phyloP scores from a whole-genome alignment of 2,329 filamentous ascomycete species.

The Claviceps sp. region DNA sequence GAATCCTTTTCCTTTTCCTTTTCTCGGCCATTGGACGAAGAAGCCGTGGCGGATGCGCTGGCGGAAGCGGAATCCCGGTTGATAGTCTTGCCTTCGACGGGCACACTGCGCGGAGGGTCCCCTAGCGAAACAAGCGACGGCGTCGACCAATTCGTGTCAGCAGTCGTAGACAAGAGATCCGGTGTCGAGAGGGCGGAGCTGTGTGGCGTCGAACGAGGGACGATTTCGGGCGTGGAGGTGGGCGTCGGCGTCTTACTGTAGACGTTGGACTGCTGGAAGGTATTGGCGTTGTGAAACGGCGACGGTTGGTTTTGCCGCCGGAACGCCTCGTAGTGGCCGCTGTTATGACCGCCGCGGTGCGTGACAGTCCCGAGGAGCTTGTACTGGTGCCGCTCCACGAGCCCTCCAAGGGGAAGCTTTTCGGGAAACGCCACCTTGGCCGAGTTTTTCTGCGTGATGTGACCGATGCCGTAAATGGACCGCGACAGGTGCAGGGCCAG shows the following conservation, averaged over 20 bases:
- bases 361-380: slow-evolving; percentile 78
- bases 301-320: slow-evolving; percentile 67
- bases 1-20: slow-evolving; percentile 27
- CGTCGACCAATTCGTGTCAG: slow-evolving; percentile 22
- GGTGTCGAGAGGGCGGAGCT: slow-evolving; percentile 34
- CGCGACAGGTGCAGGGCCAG: slow-evolving; percentile 85
- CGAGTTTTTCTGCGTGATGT: slow-evolving; percentile 77
- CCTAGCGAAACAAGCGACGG: slow-evolving; percentile 23
- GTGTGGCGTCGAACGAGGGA: slow-evolving; percentile 19
- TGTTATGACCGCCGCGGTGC: slow-evolving; percentile 90
- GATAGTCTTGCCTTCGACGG: slow-evolving; percentile 10
- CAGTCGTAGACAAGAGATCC: slow-evolving; percentile 29
- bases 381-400: slow-evolving; percentile 68
- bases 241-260: slow-evolving; percentile 52
- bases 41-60: slow-evolving; percentile 5
- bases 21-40: slow-evolving; percentile 6
- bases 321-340: slow-evolving; percentile 95
- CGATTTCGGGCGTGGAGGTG: slow-evolving; percentile 33
- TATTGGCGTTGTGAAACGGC: slow-evolving; percentile 71
- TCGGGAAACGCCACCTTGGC: slow-evolving; percentile 92
- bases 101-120: slow-evolving; percentile 19
- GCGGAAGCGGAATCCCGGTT: slow-evolving; percentile 5
- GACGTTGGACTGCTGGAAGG: slow-evolving; percentile 61
- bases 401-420: slow-evolving; percentile 64
- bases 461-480: slow-evolving; percentile 73